Conservation (phyloP, 2,329 filamentous ascomycete genomes). For the Colletotrichum sp. region DNA sequence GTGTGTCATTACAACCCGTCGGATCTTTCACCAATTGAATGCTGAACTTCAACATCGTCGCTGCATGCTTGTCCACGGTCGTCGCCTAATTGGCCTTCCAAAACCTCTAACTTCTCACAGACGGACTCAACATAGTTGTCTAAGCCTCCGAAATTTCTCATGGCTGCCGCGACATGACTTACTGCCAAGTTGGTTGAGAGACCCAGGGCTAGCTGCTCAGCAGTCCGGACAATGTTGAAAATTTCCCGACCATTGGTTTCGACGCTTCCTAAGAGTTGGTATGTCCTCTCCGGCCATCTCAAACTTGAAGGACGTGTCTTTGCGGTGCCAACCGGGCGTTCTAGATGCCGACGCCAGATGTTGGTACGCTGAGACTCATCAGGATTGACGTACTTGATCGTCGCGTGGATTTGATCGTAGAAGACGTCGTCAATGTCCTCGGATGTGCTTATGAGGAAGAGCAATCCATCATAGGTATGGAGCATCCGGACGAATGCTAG, state of each 20-base stretch:
- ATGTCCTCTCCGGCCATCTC: neutral
- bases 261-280: neutral
- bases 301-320: accelerated
- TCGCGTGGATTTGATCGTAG: neutral
- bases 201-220: neutral
- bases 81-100: neutral
- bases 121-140: accelerated
- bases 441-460: neutral
- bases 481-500: accelerated
- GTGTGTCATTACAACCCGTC: neutral
- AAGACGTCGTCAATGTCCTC: neutral
- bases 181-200: neutral
- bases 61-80: neutral
- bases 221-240: neutral
- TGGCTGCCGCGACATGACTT: neutral
- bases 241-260: neutral
- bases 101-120: neutral
- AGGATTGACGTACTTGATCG: neutral
- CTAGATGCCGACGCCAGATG: neutral
- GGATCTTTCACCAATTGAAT: accelerated
- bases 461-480: neutral
- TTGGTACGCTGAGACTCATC: neutral
- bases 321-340: neutral
- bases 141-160: neutral
- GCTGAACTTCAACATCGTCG: neutral